Base-by-base conservation (phyloP, 1,139 yeast genomes). In the Yamadazyma mexicana region DNA sequence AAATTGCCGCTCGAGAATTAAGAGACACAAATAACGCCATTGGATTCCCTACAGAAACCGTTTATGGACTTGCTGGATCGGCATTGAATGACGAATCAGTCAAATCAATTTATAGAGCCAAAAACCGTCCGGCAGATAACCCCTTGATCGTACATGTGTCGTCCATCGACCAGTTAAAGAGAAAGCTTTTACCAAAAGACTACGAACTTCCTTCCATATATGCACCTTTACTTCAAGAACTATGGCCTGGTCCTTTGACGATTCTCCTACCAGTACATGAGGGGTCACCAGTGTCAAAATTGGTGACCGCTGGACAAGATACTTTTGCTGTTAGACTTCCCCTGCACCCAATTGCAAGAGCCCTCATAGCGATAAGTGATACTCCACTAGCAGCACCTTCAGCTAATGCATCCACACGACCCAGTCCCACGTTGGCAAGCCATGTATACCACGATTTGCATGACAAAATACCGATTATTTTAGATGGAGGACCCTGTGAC, bases 191-290 rank as follows among this genome's bases (percentile, higher is more conserved):
- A 31, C 73, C 77, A 14, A 56, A 67, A 7, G 67, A 61, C 36
- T 66, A 65, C 31, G 62, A 69, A 26, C 74, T 92, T 9, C 98
- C 98, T 0, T 60, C 63, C 1, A 71, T 82, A 1, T 92, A 92
- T 54, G 62, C 66, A 20, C 74, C 78, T 0, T 66, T 92, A 34
- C 67, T 91, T 5, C 70, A 71, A 1, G 70, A 72, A 46, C 85
- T 86, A 53, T 92, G 98, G 98, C 98, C 98, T 0, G 98, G 98
- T 0, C 98, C 98, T 0, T 66, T 92, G 42, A 89, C 97, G 0
- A 87, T 92, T 31, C 62, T 92, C 39, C 66, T 92, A 25, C 97
- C 97, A 0, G 75, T 83, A 5, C 72, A 69, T 27, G 47, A 59
- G 4, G 58, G 56, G 1, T 68, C 79, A 3, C 78, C 81, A 0